Evolutionary conservation across 352 stramenopile species (phyloP), one percentile per base, ranked within the genome.

Genomic region (Globisporangium paroecandrum): DNA sequence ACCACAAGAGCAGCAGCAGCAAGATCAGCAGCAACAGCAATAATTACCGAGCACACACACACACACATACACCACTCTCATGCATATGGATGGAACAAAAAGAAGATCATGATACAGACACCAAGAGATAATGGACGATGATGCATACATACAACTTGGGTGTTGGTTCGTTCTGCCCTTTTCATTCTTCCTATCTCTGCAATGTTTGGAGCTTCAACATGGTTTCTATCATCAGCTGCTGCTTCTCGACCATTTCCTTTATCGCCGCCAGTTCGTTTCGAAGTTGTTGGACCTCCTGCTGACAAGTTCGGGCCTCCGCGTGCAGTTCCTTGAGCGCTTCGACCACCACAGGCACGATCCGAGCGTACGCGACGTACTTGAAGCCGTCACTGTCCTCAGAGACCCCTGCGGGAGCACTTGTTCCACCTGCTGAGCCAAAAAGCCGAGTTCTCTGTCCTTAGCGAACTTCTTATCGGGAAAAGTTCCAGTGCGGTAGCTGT

Each of bases 361-460:
- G 74, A 12, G 85, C 77, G 58, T 98, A 98, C 34, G 90, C 87
- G 8, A 98, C 78, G 53, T 95, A 94, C 74, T 96, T 94, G 73
- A 89, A 97, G 9, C 89, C 89, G 3, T 89, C 67, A 25, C 65
- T 54, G 18, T 94, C 79, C 13, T 79, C 76, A 10, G 65, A 73
- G 29, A 98, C 89, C 32, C 81, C 56, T 97, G 76, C 18, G 90
- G 90, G 3, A 95, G 71, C 29, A 92, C 72, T n/a, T 62, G 55
- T 59, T 96, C 87, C 29, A 97, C 78, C 13, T 97, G 75, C 71
- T 98, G 93, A 1, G 93, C 93, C 43, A 98, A 71, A 58, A 98
- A 96, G 27, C 91, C 91, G 9, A 97, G 38, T 65, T 97, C 81
- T 1, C 78, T 75, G 12, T 71, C 36, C 5, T 10, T 22, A 2